phyloP scores from a whole-genome alignment of 305 asterid genomes.

The Petunia hybrid region DNA sequence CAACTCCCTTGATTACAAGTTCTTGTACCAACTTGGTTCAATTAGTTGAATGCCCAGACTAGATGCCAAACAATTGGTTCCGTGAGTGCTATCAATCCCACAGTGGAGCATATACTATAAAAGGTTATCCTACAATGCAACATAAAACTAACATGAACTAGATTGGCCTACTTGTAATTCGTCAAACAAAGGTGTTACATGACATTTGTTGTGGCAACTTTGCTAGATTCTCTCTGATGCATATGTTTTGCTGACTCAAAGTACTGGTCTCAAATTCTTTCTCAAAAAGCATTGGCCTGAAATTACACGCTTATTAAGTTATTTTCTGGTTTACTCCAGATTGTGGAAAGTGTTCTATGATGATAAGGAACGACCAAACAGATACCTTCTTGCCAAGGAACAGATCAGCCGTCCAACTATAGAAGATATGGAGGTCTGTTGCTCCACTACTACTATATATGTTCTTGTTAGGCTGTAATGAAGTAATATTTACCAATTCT shows the following conservation, averaged over 20 bases:
- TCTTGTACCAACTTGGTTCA: slow-evolving; percentile 19
- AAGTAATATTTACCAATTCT: neutral
- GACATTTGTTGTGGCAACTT: neutral
- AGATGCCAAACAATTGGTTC: neutral
- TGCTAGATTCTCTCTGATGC: neutral
- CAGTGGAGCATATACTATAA: too few relatives aligned
- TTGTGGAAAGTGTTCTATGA: slow-evolving; percentile 95
- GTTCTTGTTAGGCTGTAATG: neutral
- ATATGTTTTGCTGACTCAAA: neutral
- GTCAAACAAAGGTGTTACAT: neutral
- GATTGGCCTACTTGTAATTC: neutral
- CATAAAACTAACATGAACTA: neutral
- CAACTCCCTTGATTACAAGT: neutral
- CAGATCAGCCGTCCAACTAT: slow-evolving; percentile 75
- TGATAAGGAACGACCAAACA: slow-evolving; percentile 82
- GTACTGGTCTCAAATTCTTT: neutral
- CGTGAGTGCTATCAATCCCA: slow-evolving; percentile 5
- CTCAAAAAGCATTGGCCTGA: neutral
- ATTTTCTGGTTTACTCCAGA: slow-evolving; percentile 43
- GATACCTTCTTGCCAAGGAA: slow-evolving; percentile 88
- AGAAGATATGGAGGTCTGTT: slow-evolving; percentile 89
- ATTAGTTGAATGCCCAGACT: neutral
- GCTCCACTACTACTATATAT: slow-evolving; percentile 23
- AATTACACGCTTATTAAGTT: neutral
- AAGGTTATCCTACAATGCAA: neutral